Evolutionary conservation across 2,329 filamentous ascomycete species (phyloP).

Genomic region (Colletotrichum destructivum): DNA sequence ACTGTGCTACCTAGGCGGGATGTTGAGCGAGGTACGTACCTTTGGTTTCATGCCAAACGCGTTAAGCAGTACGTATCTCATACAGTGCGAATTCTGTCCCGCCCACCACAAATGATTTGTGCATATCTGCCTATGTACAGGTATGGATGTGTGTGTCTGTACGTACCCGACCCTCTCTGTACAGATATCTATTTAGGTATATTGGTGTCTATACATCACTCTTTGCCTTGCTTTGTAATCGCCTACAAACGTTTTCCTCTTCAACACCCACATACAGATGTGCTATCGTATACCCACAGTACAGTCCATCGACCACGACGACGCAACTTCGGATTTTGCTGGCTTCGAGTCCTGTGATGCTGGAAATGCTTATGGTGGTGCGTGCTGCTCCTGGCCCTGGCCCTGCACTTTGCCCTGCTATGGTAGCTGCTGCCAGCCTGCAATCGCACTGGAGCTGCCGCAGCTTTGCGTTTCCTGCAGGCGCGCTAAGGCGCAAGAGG

Average conservation of each 20-base stretch:
- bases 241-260: not conserved
- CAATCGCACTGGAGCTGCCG: conserved; percentile 7
- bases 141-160: too few relatives aligned
- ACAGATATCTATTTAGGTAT: too few relatives aligned
- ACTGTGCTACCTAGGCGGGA: conserved; percentile 21
- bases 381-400: not conserved
- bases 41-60: too few relatives aligned
- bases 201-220: too few relatives aligned
- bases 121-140: too few relatives aligned
- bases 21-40: not conserved
- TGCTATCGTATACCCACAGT: too few relatives aligned
- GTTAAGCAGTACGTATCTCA: too few relatives aligned
- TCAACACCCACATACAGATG: not conserved
- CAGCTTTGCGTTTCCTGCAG: conserved; percentile 29
- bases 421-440: not conserved
- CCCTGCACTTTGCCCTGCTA: conserved; percentile 5
- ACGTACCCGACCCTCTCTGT: too few relatives aligned
- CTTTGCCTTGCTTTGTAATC: not conserved
- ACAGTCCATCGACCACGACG: not conserved
- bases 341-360: not conserved
- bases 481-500: conserved; percentile 34
- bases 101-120: too few relatives aligned
- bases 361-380: too few relatives aligned
- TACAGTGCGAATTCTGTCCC: not conserved
- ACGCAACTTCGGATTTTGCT: not conserved